Conservation (phyloP, 176 grass and related monocot genomes). For the Aechmea fasciata region DNA sequence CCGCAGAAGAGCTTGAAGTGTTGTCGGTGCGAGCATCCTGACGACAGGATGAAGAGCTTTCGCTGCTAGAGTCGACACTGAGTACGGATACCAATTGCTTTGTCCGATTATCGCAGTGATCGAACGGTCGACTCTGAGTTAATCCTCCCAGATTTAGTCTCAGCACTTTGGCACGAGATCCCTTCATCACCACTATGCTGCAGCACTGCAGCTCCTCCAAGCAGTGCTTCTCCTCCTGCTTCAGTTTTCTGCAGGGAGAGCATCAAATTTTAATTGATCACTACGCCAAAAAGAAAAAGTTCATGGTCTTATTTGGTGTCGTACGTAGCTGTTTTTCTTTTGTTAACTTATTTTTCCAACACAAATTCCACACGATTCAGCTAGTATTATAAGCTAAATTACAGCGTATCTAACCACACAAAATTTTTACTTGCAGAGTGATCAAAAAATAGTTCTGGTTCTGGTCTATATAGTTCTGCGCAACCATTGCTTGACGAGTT, state of each 20-base stretch:
- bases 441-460: no score
- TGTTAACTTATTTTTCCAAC: no score
- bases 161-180: conserved; percentile 21
- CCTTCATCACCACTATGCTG: conserved; percentile 23
- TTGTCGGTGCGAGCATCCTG: background rate
- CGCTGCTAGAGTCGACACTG: background rate
- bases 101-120: background rate
- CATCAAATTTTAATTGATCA: background rate
- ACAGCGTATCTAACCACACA: no score
- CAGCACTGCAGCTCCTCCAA: conserved; percentile 29
- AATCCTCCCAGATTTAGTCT: conserved; percentile 21
- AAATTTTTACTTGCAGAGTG: no score
- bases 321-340: no score
- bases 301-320: no score
- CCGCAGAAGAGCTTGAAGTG: background rate
- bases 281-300: background rate
- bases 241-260: conserved; percentile 7
- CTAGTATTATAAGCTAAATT: no score
- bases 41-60: background rate
- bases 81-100: background rate
- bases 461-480: no score
- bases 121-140: conserved; percentile 6
- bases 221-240: conserved; percentile 23
- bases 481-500: no score
- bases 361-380: no score